A percentile compares a stretch with the other conserved stretches of the same genome.
These are phyloP conservation scores for Teratosphaeria gauchensis DNA, from an alignment of 2,329 filamentous ascomycete genomes.

Conservation along the genomic window DNA sequence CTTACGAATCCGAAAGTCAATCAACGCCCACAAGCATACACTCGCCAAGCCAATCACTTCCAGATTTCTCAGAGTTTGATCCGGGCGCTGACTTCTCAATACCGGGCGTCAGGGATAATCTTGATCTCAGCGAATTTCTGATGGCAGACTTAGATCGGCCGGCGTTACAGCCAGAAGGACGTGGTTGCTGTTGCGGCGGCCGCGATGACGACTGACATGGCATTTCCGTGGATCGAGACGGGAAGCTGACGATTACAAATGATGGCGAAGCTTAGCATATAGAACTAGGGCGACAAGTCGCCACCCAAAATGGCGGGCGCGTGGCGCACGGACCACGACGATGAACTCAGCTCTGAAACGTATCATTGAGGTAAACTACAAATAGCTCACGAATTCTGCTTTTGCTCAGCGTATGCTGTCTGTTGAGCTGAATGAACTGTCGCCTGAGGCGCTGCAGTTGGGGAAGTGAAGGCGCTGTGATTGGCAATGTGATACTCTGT, in stretches of 20 bases:
- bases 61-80: slow-evolving; percentile 6
- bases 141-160: slow-evolving; percentile 12
- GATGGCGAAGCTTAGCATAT: not conserved
- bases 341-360: slow-evolving; percentile 22
- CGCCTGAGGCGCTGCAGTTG: slow-evolving; percentile 68
- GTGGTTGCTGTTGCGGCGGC: not conserved
- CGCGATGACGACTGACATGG: not conserved
- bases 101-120: not conserved
- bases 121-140: slow-evolving; percentile 16
- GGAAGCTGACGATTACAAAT: not conserved
- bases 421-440: slow-evolving; percentile 67
- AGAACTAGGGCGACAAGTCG: not conserved
- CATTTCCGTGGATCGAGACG: not conserved
- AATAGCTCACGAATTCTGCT: slow-evolving; percentile 29
- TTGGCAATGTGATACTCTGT: slow-evolving; percentile 55
- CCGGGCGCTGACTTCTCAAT: slow-evolving; percentile 5
- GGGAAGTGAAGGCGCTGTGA: slow-evolving; percentile 54
- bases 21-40: not conserved
- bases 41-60: not conserved
- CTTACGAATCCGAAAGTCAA: not conserved
- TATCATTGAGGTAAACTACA: slow-evolving; percentile 33
- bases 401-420: slow-evolving; percentile 46
- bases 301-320: not conserved
- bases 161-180: not conserved
- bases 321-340: not conserved